These are phyloP conservation scores for Fomitopsis pinicola DNA, from an alignment of 1,284 basidiomycete genomes.

Conservation along the genomic window DNA sequence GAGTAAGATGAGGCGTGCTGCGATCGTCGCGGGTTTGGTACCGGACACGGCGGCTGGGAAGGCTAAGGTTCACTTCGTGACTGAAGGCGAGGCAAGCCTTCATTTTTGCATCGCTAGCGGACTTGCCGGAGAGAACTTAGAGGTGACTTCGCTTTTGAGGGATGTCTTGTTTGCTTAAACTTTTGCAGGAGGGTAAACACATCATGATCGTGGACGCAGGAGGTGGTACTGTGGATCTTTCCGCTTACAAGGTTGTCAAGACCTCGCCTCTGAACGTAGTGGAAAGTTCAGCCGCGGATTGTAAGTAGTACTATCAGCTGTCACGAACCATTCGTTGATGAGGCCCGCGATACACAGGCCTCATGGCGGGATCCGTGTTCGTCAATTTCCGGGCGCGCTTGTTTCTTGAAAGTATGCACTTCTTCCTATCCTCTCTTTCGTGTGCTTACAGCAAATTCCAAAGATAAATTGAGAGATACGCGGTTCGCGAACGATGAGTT, in stretches of 20 bases:
- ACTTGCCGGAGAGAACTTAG: background rate
- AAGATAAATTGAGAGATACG: background rate
- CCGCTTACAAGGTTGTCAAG: background rate
- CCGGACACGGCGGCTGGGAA: background rate
- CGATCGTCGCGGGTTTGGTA: slow-evolving; percentile 22
- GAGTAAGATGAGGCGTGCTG: slow-evolving; percentile 34
- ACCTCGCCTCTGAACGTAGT: background rate
- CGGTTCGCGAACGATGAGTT: background rate
- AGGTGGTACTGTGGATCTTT: slow-evolving; percentile 2
- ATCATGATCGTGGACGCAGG: slow-evolving; percentile 3
- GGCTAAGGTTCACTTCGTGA: background rate
- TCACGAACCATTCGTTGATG: background rate
- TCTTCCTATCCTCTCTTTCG: background rate
- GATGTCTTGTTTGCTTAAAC: too few relatives aligned
- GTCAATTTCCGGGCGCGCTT: background rate
- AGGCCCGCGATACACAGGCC: background rate
- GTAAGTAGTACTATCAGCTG: background rate
- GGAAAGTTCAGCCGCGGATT: background rate
- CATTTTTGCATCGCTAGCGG: slow-evolving; percentile 2
- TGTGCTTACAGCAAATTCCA: background rate
- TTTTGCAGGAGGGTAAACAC: background rate
- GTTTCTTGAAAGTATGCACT: background rate
- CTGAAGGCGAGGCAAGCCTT: slow-evolving; percentile 3
- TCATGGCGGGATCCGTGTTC: background rate
- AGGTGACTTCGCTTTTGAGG: too few relatives aligned